Base-by-base conservation (phyloP, 345 rosid genomes). In the Viola odorata region DNA sequence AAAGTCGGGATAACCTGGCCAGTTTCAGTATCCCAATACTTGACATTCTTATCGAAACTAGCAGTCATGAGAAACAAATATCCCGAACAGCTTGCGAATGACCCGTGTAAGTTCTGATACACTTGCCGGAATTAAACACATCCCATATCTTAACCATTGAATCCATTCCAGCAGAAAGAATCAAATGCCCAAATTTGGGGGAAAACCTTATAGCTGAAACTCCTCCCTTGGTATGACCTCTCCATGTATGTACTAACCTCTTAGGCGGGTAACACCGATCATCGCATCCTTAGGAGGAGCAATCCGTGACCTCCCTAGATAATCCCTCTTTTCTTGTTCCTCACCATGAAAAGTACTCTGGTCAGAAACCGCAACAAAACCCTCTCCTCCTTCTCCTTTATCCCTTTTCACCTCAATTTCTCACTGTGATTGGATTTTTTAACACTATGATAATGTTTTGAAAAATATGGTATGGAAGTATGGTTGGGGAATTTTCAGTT, bases 101-200 rank as follows among this genome's bases (percentile, higher is more conserved):
- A 49, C 99, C 97, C 99, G 88, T 94, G 72, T 87, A 92, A 65
- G 98, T 92, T 75, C 95, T 83, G 97, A 86, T 94, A 74, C 99
- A 94, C 75, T 94, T 88, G 32, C 99, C 96, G 3, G 96, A 90
- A 77, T 94, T 90, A 52, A 82, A 83, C 66, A 94, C 99, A 77
- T 94, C 99, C 99, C 99, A 94, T 50, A 94, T 94, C 91, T 90
- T 94, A 66, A 94, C 97, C 72, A 90, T 94, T 4, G 81, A 71
- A 71, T 94, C 99, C 97, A 88, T 87, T 63, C 97, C 97, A 8
- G 96, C 99, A 11, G 99, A 94, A 58, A 94, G 97, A 70, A 94
- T 87, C 71, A 94, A 88, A 80, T 94, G 99, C 10, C 99, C 97
- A 15, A 78, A 65, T 68, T 88, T 90, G 51, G 99, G 99, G 81